Conservation (phyloP, 164 flowering plant species). For the Vitis amurensis region DNA sequence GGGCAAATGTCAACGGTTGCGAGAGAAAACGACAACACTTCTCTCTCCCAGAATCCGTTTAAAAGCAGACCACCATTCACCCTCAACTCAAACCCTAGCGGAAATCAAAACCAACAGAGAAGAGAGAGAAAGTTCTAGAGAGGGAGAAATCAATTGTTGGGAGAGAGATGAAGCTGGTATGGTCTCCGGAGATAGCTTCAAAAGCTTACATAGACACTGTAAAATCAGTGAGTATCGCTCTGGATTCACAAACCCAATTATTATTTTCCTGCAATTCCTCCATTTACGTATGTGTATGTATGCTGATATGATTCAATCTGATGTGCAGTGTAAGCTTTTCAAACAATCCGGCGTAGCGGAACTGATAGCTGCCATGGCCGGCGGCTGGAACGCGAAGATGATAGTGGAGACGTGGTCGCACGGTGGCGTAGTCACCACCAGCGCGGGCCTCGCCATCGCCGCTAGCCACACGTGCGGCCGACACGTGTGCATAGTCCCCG, state of each 20-base stretch:
- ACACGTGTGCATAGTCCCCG: conserved; percentile 80
- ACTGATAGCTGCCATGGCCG: conserved; percentile 50
- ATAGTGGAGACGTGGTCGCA: conserved; percentile 59
- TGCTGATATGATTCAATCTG: background rate
- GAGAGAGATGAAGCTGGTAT: conserved; percentile 39
- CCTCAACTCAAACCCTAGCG: too few species aligned
- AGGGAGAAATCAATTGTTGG: too few species aligned
- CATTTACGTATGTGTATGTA: too few species aligned
- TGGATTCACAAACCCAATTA: background rate
- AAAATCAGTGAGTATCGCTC: conserved; percentile 26
- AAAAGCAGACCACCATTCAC: background rate
- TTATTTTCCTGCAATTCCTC: background rate
- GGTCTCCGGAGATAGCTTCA: conserved; percentile 45
- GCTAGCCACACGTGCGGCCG: conserved; percentile 58
- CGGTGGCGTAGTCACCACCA: conserved; percentile 51
- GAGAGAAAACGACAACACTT: too few species aligned
- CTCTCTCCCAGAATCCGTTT: conserved; percentile 1
- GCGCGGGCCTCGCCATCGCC: conserved; percentile 71
- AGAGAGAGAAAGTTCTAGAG: background rate
- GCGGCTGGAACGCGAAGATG: conserved; percentile 43
- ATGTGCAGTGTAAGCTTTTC: conserved; percentile 32
- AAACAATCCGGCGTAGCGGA: conserved; percentile 42
- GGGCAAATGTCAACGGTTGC: too few species aligned
- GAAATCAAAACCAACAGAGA: too few species aligned
- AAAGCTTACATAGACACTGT: conserved; percentile 45